Base-by-base conservation (phyloP, 164 flowering plant genomes). In the Berberis thunbergii region DNA sequence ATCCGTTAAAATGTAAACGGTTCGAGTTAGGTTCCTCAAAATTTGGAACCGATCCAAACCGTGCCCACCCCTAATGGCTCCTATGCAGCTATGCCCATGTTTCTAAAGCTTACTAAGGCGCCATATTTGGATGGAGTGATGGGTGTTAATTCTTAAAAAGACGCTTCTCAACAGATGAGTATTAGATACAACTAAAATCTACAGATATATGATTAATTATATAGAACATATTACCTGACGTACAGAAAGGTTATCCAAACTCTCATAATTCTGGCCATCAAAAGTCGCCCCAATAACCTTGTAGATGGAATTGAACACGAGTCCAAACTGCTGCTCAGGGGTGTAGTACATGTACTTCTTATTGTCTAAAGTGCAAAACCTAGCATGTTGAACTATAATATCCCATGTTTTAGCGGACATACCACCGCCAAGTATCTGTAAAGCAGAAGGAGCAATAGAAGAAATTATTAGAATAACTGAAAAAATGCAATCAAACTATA, bases 331-430 rank as follows among this genome's bases (percentile, higher is more conserved):
- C 7, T 64, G 71, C n/a, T 57, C 70, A 38, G 63, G 63, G 50
- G 1, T 55, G 54, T 52, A 10, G 70, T 75, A 77, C 1, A 60
- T 11, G 57, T 70, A 81, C 40, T 40, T 49, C 71, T 68, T 71
- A 41, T 74, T 61, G 60, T 86, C 81, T 11, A 76, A 26, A 59
- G 39, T 50, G 60, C 90, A 86, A 44, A 67, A 45, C 6, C 5
- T 62, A 45, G 96, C 96, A 74, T 89, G 91, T 41, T 64, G 60
- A 3, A 75, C 64, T 39, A 89, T 84, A n/a, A 74, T 65, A 1
- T 81, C 76, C 89, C 90, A 86, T 54, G 8, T 71, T 74, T 54
- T 79, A 45, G 75, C 75, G 45, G 87, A 67, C 68, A 73, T 74
- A 38, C 71, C 72, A 5, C 63, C 45, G 38, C 71, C 77, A 59